Percentiles rank a stretch among this genome's conserved stretches.
Evolutionary conservation across 179 eudicot species (phyloP).

Genomic region (Heliamphora pulchella): DNA sequence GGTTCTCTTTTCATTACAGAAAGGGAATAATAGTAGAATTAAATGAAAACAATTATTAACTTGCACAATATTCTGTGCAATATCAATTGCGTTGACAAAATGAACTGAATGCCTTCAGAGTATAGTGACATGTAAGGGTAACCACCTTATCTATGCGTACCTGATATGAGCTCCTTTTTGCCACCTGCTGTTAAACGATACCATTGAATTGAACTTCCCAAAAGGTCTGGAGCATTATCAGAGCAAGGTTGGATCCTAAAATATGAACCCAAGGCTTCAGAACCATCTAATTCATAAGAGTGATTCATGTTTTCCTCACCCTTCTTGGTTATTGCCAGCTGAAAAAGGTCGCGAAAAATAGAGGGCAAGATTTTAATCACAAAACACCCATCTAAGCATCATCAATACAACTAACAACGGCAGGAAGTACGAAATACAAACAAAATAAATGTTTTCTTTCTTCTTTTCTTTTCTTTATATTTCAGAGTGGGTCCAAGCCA

Average conservation of each 20-base stretch:
- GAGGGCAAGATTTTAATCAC: constrained; percentile 7
- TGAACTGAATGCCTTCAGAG: background rate
- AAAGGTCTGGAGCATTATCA: constrained; percentile 55
- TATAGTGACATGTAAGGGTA: background rate
- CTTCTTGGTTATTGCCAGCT: constrained; percentile 66
- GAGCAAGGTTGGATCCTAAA: constrained; percentile 57
- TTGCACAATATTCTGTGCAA: background rate
- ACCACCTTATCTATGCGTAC: constrained; percentile 28
- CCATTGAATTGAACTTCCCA: constrained; percentile 82
- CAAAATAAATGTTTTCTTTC: background rate
- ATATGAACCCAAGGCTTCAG: constrained; percentile 75
- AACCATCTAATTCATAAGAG: constrained; percentile 59
- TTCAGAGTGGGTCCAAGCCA: background rate
- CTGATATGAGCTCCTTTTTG: constrained; percentile 75
- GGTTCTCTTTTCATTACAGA: background rate
- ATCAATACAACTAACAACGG: background rate
- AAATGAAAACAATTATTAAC: background rate
- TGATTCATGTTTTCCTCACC: constrained; percentile 38
- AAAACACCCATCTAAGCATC: constrained; percentile 2
- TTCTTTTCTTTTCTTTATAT: background rate
- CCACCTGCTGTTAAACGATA: constrained; percentile 64
- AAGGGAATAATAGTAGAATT: background rate
- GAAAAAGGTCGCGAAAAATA: constrained; percentile 19
- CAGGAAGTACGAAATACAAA: background rate
- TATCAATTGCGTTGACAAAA: background rate